These are phyloP conservation scores for Arthroderma uncinatum DNA, from an alignment of 2,329 filamentous ascomycete species.

Conservation along the genomic window DNA sequence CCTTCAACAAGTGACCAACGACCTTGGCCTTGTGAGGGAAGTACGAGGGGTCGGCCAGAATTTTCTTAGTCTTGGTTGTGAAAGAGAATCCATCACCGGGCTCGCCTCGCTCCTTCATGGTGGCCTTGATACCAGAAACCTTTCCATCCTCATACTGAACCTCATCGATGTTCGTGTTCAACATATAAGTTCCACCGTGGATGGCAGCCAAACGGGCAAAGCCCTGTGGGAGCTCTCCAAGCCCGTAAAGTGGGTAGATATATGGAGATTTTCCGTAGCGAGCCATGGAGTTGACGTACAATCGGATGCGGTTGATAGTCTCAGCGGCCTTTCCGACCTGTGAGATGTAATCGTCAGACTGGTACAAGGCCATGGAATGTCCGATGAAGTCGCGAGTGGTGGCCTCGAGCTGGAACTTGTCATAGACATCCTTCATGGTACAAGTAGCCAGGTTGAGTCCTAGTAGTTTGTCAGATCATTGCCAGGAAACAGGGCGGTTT, in stretches of 20 bases:
- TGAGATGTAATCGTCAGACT: conserved; percentile 76
- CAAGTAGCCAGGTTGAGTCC: conserved; percentile 66
- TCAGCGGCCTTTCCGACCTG: conserved; percentile 64
- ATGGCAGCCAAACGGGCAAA: conserved; percentile 96
- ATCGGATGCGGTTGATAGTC: conserved; percentile 78
- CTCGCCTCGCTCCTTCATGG: conserved; percentile 80
- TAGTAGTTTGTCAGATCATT: conserved; percentile 25
- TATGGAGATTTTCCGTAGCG: conserved; percentile 97
- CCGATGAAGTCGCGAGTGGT: conserved; percentile 91
- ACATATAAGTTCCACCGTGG: conserved; percentile 98
- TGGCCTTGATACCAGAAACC: conserved; percentile 92
- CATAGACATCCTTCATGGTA: conserved; percentile 97
- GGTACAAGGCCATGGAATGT: conserved; percentile 95
- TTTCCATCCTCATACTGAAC: conserved; percentile 69
- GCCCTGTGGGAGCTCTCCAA: conserved; percentile 92
- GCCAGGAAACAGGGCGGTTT: background rate
- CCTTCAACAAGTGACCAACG: conserved; percentile 81
- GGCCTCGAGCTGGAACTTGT: conserved; percentile 89
- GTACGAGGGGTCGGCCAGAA: conserved; percentile 92
- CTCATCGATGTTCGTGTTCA: conserved; percentile 91
- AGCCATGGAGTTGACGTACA: conserved; percentile 96
- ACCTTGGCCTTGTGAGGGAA: conserved; percentile 83
- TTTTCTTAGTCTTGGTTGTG: conserved; percentile 89
- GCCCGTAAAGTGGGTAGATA: conserved; percentile 96
- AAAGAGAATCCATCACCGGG: conserved; percentile 71